Conservation (phyloP, 805 yeast genomes). For the Myxozyma kluyveri region DNA sequence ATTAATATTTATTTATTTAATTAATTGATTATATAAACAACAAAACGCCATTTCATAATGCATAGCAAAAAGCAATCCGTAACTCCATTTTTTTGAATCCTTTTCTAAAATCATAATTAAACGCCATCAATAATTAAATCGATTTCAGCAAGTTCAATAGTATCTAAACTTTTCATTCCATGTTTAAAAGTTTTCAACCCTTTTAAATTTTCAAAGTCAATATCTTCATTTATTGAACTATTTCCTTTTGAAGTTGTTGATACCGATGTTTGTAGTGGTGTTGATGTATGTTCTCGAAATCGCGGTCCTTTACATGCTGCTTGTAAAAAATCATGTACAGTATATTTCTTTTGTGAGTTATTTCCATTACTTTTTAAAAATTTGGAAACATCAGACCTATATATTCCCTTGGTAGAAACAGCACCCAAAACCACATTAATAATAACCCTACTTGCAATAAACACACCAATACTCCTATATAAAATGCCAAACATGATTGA, state of each 20-base stretch:
- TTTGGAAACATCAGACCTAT: slow-evolving; percentile 11
- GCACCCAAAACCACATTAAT: slow-evolving; percentile 6
- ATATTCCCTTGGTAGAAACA: slow-evolving; percentile 7
- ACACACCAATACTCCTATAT: slow-evolving; percentile 1
- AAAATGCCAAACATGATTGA: slow-evolving; percentile 18
- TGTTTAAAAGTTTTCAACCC: slow-evolving; percentile 9
- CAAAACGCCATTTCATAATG: too few species aligned
- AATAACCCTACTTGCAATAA: slow-evolving; percentile 8
- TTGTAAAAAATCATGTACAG: slow-evolving; percentile 7
- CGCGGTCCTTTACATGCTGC: slow-evolving; percentile 9
- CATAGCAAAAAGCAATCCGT: too few species aligned
- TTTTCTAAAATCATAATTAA: too few species aligned
- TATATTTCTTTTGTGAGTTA: not conserved
- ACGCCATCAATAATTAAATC: slow-evolving; percentile 2
- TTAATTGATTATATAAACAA: not conserved
- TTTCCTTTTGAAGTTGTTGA: too few species aligned
- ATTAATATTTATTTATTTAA: not conserved
- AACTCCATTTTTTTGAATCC: too few species aligned
- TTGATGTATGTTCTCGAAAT: slow-evolving; percentile 7
- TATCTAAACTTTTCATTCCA: slow-evolving; percentile 7
- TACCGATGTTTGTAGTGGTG: too few species aligned
- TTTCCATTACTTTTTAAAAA: slow-evolving; percentile 1
- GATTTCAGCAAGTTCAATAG: slow-evolving; percentile 14
- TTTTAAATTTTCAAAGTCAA: slow-evolving; percentile 10
- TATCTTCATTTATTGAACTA: not conserved